These are phyloP conservation scores for Dichotomocladium elegans DNA, from an alignment of 371 early-diverging fungal species.

Conservation along the genomic window DNA sequence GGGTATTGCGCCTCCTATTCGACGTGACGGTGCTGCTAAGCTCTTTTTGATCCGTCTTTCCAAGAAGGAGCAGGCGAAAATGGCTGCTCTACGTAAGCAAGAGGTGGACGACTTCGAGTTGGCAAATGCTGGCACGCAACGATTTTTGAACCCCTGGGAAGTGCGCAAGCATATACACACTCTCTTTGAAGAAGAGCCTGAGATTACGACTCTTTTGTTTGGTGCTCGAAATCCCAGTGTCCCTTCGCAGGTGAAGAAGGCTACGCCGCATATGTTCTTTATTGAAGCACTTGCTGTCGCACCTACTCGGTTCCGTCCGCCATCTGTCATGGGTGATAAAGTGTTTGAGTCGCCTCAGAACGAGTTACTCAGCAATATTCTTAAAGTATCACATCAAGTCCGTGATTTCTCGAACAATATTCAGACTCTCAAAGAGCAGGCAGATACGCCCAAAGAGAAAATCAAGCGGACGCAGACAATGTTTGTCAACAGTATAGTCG, in stretches of 20 bases:
- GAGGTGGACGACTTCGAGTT: slow-evolving; percentile 1
- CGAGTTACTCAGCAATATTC: slow-evolving; percentile 76
- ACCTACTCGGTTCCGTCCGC: slow-evolving; percentile 97
- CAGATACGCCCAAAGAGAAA: slow-evolving; percentile 29
- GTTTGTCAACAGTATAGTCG: slow-evolving; percentile 76
- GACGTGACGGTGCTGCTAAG: slow-evolving; percentile 85
- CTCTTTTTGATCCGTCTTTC: slow-evolving; percentile 79
- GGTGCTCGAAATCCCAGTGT: slow-evolving; percentile 64
- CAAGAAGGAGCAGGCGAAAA: slow-evolving; percentile 64
- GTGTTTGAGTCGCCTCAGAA: slow-evolving; percentile 96
- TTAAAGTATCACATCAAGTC: slow-evolving; percentile 75
- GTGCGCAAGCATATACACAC: slow-evolving; percentile 73
- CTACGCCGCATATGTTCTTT: slow-evolving; percentile 89
- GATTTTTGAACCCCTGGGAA: slow-evolving; percentile 75
- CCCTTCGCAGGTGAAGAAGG: slow-evolving; percentile 33
- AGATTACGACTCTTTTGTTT: slow-evolving; percentile 74
- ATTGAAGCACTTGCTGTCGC: slow-evolving; percentile 91
- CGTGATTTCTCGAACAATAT: slow-evolving; percentile 53
- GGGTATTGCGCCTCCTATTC: slow-evolving; percentile 74
- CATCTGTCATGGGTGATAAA: slow-evolving; percentile 84
- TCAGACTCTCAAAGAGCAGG: slow-evolving; percentile 33
- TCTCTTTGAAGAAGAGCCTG: slow-evolving; percentile 75
- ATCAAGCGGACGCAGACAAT: slow-evolving; percentile 39
- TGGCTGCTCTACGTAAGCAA: slow-evolving; percentile 57
- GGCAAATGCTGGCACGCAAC: slow-evolving; percentile 31